phyloP scores from a whole-genome alignment of 306 rosid genomes.

The Glycine tomentella region DNA sequence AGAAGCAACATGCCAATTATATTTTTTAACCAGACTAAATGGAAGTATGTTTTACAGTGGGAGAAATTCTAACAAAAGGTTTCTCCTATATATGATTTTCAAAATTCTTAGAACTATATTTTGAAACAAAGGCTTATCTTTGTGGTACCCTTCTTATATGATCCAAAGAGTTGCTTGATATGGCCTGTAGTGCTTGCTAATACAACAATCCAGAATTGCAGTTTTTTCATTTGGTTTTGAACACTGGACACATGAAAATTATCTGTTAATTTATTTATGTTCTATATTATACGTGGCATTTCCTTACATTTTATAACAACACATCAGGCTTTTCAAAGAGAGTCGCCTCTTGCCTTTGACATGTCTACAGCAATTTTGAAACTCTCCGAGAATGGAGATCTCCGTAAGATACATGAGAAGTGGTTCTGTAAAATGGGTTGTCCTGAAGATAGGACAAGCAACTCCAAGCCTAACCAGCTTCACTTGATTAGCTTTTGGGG shows the following conservation, averaged over 20 bases:
- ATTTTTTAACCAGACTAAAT: slow-evolving; percentile 3
- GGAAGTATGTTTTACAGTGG: background rate
- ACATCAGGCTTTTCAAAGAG: slow-evolving; percentile 84
- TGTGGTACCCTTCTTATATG: background rate
- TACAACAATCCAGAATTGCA: background rate
- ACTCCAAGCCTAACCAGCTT: slow-evolving; percentile 68
- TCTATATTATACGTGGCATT: slow-evolving; percentile 15
- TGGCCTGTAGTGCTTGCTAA: too few relatives aligned
- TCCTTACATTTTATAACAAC: slow-evolving; percentile 47
- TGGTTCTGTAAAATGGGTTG: slow-evolving; percentile 93
- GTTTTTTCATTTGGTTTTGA: slow-evolving; percentile 5
- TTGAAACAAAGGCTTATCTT: slow-evolving; percentile 10
- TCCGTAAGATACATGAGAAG: slow-evolving; percentile 67
- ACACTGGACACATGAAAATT: slow-evolving; percentile 9
- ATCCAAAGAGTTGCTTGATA: background rate
- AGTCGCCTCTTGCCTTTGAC: slow-evolving; percentile 88
- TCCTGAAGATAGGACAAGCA: slow-evolving; percentile 60
- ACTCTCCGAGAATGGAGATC: slow-evolving; percentile 82
- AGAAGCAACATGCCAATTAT: background rate
- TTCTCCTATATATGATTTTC: background rate
- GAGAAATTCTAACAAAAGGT: too few relatives aligned
- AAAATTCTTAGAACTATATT: slow-evolving; percentile 9
- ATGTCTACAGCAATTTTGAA: slow-evolving; percentile 90
- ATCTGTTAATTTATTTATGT: background rate
- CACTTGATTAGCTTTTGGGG: slow-evolving; percentile 91